Evolutionary conservation across 108 stramenopile species (phyloP).

Genomic region (Pseudonitzschia multiseries): DNA sequence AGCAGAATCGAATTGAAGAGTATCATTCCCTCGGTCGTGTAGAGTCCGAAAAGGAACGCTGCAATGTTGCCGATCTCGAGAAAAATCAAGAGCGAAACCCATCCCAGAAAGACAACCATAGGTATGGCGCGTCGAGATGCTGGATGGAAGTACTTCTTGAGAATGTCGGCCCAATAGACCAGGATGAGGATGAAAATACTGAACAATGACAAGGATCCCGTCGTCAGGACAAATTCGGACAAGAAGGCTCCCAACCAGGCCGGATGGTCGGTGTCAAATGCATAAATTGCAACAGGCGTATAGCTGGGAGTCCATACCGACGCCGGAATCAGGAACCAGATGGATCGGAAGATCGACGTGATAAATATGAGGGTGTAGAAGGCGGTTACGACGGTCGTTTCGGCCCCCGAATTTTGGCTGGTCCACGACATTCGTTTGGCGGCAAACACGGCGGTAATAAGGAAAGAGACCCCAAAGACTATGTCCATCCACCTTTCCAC

Average conservation of each 20-base stretch:
- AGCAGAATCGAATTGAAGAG: slow-evolving; percentile 84
- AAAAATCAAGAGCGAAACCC: slow-evolving; percentile 64
- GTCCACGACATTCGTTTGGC: slow-evolving; percentile 81
- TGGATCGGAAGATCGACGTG: slow-evolving; percentile 74
- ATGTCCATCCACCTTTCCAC: slow-evolving; percentile 64
- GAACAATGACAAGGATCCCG: slow-evolving; percentile 90
- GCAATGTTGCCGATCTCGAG: slow-evolving; percentile 77
- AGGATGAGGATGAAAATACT: slow-evolving; percentile 94
- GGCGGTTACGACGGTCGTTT: slow-evolving; percentile 93
- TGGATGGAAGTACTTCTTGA: slow-evolving; percentile 93
- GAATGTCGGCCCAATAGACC: slow-evolving; percentile 97
- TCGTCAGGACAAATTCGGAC: slow-evolving; percentile 74
- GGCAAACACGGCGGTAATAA: slow-evolving; percentile 71
- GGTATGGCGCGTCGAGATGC: slow-evolving; percentile 82
- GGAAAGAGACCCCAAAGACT: slow-evolving; percentile 70
- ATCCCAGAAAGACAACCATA: slow-evolving; percentile 84
- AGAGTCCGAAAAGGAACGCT: slow-evolving; percentile 75
- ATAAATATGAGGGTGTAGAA: slow-evolving; percentile 92
- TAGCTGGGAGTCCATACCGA: slow-evolving; percentile 81
- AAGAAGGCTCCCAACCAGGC: slow-evolving; percentile 85
- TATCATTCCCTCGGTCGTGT: slow-evolving; percentile 94
- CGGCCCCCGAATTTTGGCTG: slow-evolving; percentile 74
- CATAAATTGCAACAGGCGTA: slow-evolving; percentile 83
- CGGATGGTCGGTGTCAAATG: slow-evolving; percentile 71
- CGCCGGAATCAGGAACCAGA: slow-evolving; percentile 91